Base-by-base conservation (phyloP, 345 rosid species). In the Raphanus sativus region DNA sequence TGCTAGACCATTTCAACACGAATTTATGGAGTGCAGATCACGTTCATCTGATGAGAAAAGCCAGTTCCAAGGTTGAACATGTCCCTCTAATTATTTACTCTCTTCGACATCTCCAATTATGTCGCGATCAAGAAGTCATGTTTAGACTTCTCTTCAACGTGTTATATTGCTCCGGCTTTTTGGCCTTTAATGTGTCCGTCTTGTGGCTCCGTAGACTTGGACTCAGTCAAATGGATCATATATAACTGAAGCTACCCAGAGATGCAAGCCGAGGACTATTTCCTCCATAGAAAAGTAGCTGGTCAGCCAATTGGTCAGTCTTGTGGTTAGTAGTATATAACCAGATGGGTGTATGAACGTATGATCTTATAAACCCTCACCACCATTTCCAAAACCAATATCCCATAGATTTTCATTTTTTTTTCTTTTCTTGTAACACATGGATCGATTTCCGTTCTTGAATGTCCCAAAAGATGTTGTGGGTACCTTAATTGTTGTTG, bases 401-500 rank as follows among this genome's bases (percentile, higher is more conserved):
- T 32, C 55, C 5, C 33, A 76, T 8, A 70, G 34, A 58, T 69
- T 69, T 69, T 42, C 60, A 17, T 15, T 36, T 25, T 6, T 67
- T 13, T 40, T 55, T 17, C 10, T 40, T 40, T n/a, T 2, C 38
- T 40, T 28, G 29, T 4, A 69, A 63, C 7, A 52, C 59, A 16
- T 79, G 82, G 71, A n/a, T 13, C 28, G 16, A 1, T 29, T 54
- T n/a, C 8, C 26, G 17, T 29, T 55, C 66, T 70, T 75, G 71
- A 70, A 64, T 74, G 61, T 60, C 30, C 15, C 70, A 17, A 64
- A 28, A 67, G 81, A 69, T 48, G 69, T 80, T 34, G 29, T 65
- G 40, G 78, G 75, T 68, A 83, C 81, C 59, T 69, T 86, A 64
- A 77, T n/a, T n/a, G n/a, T n/a, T n/a, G n/a, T n/a, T n/a, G n/a